Percentiles rank a stretch among this genome's conserved stretches.
phyloP scores from a whole-genome alignment of 345 rosid genomes.

The Moricandia moricandioides region DNA sequence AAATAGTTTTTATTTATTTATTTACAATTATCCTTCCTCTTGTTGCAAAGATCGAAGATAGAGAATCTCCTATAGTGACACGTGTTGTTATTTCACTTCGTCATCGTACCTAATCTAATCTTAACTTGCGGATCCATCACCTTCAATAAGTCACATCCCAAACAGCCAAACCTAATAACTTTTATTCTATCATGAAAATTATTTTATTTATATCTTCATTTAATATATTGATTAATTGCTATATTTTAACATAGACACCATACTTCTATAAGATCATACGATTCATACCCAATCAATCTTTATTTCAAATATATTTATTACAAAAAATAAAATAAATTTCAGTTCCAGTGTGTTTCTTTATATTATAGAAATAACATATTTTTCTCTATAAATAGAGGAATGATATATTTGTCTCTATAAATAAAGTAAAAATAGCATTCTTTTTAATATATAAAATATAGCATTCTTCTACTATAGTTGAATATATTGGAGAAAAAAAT shows the following conservation, averaged over 20 bases:
- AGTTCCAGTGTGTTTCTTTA: too few relatives aligned
- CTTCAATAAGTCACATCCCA: neutral
- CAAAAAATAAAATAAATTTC: too few relatives aligned
- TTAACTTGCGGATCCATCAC: neutral
- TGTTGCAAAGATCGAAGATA: constrained; percentile 7
- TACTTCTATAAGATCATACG: neutral
- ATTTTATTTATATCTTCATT: neutral
- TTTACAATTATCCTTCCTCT: neutral
- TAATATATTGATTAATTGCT: neutral
- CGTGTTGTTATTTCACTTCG: neutral
- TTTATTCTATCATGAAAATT: neutral
- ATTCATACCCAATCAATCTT: too few relatives aligned
- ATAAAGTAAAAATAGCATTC: too few relatives aligned
- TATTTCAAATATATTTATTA: too few relatives aligned
- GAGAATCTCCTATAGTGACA: neutral
- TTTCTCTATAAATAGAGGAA: too few relatives aligned
- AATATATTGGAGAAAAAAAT: too few relatives aligned
- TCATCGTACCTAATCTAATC: neutral
- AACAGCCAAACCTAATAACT: neutral
- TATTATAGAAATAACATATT: too few relatives aligned
- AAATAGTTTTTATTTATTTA: neutral
- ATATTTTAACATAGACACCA: neutral
- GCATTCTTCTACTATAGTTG: too few relatives aligned
- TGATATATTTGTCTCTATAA: too few relatives aligned
- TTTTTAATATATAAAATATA: too few relatives aligned